Evolutionary conservation across 202 grass and related monocot genomes (phyloP), one percentile per base, ranked within the genome.

Genomic region (Carex sylvatica): DNA sequence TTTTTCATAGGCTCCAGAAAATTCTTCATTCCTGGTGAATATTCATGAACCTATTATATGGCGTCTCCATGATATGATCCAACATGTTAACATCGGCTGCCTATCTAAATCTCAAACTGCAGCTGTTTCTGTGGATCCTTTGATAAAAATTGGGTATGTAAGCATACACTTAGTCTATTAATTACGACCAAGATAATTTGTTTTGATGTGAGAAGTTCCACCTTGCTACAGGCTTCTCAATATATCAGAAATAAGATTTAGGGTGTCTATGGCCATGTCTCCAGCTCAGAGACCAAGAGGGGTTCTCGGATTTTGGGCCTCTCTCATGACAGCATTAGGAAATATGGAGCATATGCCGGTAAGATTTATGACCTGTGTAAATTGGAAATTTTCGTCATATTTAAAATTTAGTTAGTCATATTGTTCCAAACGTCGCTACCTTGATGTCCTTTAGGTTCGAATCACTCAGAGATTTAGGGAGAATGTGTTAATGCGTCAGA

Each of bases 291-390:
- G 95, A 49, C 95, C 95, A 55, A 93, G 95, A 91, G 95, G 95
- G 84, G 95, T 95, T 77, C 92, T 98, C 83, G 95, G 95, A 44
- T 98, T 98, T 83, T 98, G 95, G 95, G 89, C 95, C 28, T 98
- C 95, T 65, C 92, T 98, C 84, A 95, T 98, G 95, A 98, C 95
- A 80, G 95, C 95, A 83, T 80, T 98, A 26, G 95, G 95, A 81
- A 98, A 98, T 85, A 98, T 95, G 95, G 95, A 98, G 61, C 92
- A 98, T 84, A 98, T 98, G 95, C 95, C 89, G 85, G 95, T 98
- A 93, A 54, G 85, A 33, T 31, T 74, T 51, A 49, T 63, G 61
- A 31, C 84, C 70, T 72, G 56, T 65, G n/a, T 81, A 81, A 65
- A 44, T 81, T 81, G 74, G 74, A 62, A 65, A 64, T 47, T 46